Percentiles rank a stretch among this genome's conserved stretches.
phyloP scores from a whole-genome alignment of 257 asterid species.

The Gentiana macrophylla region DNA sequence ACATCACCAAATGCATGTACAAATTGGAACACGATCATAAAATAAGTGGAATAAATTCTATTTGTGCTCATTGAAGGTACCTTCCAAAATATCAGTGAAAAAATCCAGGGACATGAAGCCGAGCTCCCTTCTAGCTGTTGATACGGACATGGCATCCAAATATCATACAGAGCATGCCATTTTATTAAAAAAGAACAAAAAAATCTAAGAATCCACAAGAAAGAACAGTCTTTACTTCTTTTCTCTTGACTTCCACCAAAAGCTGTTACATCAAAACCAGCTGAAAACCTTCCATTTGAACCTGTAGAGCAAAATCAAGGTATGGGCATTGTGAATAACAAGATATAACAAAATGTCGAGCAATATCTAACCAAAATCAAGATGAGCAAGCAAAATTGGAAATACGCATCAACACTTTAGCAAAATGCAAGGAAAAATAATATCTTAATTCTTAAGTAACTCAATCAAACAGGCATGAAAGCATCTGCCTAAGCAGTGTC shows the following conservation, averaged over 20 bases:
- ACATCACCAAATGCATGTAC: conserved; percentile 8
- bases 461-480: too few species aligned
- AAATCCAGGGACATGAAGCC: conserved; percentile 34
- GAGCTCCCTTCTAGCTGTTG: conserved; percentile 28
- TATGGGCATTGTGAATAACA: neutral
- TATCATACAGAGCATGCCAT: too few species aligned
- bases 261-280: conserved; percentile 35
- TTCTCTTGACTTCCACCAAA: conserved; percentile 24
- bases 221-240: conserved; percentile 26
- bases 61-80: conserved; percentile 13
- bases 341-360: neutral
- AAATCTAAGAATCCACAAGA: neutral
- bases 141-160: neutral
- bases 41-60: neutral
- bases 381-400: neutral
- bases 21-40: neutral
- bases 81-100: conserved; percentile 40
- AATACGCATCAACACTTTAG: neutral
- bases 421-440: neutral
- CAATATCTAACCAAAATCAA: too few species aligned
- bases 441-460: too few species aligned
- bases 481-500: too few species aligned
- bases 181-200: neutral
- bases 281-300: conserved; percentile 36
- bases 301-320: conserved; percentile 20